phyloP scores from a whole-genome alignment of 2,329 filamentous ascomycete species.

The Penicillium hordei region DNA sequence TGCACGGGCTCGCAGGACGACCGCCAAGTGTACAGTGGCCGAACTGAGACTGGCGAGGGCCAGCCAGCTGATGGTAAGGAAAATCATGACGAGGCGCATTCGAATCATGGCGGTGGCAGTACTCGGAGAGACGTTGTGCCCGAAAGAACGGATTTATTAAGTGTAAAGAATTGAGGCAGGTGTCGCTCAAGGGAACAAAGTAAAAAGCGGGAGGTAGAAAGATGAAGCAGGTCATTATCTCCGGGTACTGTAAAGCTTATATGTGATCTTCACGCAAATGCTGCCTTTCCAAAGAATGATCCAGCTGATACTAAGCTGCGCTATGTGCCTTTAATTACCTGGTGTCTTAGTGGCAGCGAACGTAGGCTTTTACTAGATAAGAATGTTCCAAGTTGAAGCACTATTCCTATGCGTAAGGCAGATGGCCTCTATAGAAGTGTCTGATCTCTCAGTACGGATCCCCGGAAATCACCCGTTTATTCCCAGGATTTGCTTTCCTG shows the following conservation, averaged over 20 bases:
- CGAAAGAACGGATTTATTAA: background rate
- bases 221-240: background rate
- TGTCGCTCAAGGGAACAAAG: background rate
- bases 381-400: background rate
- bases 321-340: background rate
- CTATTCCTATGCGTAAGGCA: background rate
- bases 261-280: background rate
- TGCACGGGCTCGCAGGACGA: background rate
- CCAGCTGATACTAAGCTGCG: background rate
- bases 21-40: background rate
- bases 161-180: too few relatives aligned
- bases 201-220: background rate
- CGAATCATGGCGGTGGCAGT: background rate
- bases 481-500: background rate
- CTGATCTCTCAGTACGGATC: background rate
- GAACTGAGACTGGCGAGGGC: background rate
- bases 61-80: conserved; percentile 5
- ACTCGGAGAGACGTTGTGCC: background rate
- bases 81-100: conserved; percentile 1
- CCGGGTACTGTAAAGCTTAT: background rate
- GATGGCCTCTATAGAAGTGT: background rate
- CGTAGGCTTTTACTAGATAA: background rate
- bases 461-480: background rate
- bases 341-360: background rate
- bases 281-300: background rate